These are phyloP conservation scores for Colletotrichum sp. DNA, from an alignment of 2,329 filamentous ascomycete genomes.

Conservation along the genomic window DNA sequence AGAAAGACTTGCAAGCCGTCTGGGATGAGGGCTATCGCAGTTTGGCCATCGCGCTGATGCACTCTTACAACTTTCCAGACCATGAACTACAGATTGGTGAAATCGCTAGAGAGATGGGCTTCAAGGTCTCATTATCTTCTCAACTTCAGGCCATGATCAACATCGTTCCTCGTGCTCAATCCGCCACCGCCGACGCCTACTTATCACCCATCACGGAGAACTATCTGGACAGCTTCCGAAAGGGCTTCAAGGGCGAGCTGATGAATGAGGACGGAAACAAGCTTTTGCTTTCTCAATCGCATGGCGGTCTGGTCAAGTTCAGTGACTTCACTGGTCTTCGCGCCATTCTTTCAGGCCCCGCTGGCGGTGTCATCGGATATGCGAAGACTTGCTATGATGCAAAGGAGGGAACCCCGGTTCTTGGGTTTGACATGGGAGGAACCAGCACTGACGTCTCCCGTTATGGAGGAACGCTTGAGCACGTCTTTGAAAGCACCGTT, in stretches of 20 bases:
- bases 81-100: slow-evolving; percentile 46
- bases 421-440: slow-evolving; percentile 76
- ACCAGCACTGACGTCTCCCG: slow-evolving; percentile 78
- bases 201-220: slow-evolving; percentile 42
- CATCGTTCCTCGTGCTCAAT: slow-evolving; percentile 46
- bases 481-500: slow-evolving; percentile 75
- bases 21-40: slow-evolving; percentile 62
- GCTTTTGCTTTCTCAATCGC: slow-evolving; percentile 50
- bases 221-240: slow-evolving; percentile 39
- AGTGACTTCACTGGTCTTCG: slow-evolving; percentile 71
- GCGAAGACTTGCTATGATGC: slow-evolving; percentile 75
- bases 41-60: slow-evolving; percentile 69
- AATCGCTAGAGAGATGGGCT: slow-evolving; percentile 45
- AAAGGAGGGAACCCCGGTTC: slow-evolving; percentile 70
- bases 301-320: slow-evolving; percentile 56
- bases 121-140: slow-evolving; percentile 41
- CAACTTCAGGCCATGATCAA: slow-evolving; percentile 48
- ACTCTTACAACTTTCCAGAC: slow-evolving; percentile 68
- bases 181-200: slow-evolving; percentile 48
- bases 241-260: slow-evolving; percentile 58
- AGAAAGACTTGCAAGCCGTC: slow-evolving; percentile 58
- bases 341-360: slow-evolving; percentile 75
- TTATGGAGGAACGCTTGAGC: slow-evolving; percentile 55
- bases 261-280: slow-evolving; percentile 45
- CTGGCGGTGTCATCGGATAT: slow-evolving; percentile 79